Evolutionary conservation across 768 basidiomycete genomes (phyloP).

Genomic region (Aureoboletus auriporus): DNA sequence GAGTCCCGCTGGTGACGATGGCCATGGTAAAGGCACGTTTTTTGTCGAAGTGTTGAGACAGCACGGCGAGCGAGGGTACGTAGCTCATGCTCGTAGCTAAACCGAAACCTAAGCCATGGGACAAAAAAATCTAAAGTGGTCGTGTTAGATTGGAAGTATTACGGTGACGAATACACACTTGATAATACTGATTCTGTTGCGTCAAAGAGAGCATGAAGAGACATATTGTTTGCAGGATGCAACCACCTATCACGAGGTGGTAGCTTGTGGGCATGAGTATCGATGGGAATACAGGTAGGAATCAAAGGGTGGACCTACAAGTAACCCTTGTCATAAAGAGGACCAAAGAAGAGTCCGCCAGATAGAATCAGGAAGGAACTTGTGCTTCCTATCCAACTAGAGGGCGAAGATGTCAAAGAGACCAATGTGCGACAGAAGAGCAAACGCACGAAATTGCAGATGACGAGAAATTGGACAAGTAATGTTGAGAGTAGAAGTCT

Average conservation of each 20-base stretch:
- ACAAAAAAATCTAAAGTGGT: conserved; percentile 33
- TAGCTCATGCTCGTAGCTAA: conserved; percentile 38
- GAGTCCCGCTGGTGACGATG: conserved; percentile 35
- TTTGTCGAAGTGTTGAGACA: conserved; percentile 43
- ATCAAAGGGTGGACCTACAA: conserved; percentile 31
- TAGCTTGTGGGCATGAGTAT: conserved; percentile 26
- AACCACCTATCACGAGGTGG: conserved; percentile 41
- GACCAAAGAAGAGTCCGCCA: conserved; percentile 43
- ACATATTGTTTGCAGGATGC: conserved; percentile 38
- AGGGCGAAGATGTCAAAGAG: not conserved
- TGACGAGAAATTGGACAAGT: conserved; percentile 32
- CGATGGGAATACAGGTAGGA: not conserved
- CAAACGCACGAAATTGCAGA: conserved; percentile 34
- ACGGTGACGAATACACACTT: conserved; percentile 27
- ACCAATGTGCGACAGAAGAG: not conserved
- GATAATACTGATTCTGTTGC: conserved; percentile 31
- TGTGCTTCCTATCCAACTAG: conserved; percentile 46
- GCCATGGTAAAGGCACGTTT: conserved; percentile 41
- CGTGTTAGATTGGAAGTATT: conserved; percentile 20
- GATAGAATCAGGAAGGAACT: conserved; percentile 43
- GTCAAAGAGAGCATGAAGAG: conserved; percentile 45
- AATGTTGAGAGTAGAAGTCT: conserved; percentile 38
- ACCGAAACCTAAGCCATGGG: conserved; percentile 40
- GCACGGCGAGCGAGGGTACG: conserved; percentile 41
- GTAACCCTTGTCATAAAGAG: conserved; percentile 49